Conservation (phyloP, 1,284 basidiomycete species). For the Gymnopus androsaceus region DNA sequence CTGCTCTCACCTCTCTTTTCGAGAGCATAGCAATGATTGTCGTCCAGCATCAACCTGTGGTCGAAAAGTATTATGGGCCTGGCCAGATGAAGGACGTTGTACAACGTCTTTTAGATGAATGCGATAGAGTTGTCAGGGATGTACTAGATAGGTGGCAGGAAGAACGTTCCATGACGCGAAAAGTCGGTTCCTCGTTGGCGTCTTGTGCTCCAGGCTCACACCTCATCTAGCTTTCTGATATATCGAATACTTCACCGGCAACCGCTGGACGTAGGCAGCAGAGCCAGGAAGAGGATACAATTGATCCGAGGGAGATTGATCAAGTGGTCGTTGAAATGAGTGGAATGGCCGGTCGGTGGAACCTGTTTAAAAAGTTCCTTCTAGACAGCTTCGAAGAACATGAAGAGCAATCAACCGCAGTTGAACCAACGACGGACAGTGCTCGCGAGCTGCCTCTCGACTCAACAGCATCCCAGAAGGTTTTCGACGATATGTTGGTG, state of each 20-base stretch:
- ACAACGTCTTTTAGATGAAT: conserved; percentile 78
- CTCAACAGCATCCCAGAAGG: conserved; percentile 53
- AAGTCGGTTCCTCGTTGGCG: conserved; percentile 43
- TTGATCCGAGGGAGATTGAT: conserved; percentile 91
- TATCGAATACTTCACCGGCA: conserved; percentile 43
- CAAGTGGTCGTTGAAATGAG: conserved; percentile 84
- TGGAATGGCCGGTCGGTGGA: conserved; percentile 90
- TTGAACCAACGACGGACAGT: conserved; percentile 10
- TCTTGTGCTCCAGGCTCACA: conserved; percentile 9
- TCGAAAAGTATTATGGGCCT: conserved; percentile 94
- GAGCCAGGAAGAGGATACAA: conserved; percentile 58
- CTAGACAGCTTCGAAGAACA: conserved; percentile 58
- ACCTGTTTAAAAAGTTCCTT: conserved; percentile 87
- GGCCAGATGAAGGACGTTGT: conserved; percentile 87
- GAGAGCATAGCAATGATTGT: conserved; percentile 96
- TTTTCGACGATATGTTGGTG: conserved; percentile 71
- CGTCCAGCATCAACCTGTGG: conserved; percentile 95
- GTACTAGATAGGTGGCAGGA: conserved; percentile 90
- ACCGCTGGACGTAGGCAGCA: conserved; percentile 40
- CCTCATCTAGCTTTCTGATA: conserved; percentile 46
- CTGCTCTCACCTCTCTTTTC: conserved; percentile 85
- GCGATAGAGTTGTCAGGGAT: conserved; percentile 79
- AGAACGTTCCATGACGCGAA: conserved; percentile 75
- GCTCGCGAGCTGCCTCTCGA: conserved; percentile 37
- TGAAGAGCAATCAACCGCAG: neutral